These are phyloP conservation scores for Xenosphaeropsis pyriputrescens DNA, from an alignment of 2,329 filamentous ascomycete species.

Conservation along the genomic window DNA sequence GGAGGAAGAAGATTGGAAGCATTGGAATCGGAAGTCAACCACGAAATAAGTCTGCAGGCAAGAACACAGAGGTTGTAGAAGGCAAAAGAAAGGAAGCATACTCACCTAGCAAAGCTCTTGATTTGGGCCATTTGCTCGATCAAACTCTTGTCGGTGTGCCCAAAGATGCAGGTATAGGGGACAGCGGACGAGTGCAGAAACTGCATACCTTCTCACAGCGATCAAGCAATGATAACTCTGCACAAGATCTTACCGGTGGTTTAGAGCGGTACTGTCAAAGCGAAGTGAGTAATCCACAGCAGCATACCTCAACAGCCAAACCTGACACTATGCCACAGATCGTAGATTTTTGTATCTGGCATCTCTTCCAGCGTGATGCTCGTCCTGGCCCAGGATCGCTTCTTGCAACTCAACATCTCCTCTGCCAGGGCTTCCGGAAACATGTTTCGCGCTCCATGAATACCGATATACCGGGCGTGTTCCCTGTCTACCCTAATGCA, in stretches of 20 bases:
- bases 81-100: too few relatives aligned
- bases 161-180: constrained; percentile 3
- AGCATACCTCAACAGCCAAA: neutral
- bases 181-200: constrained; percentile 32
- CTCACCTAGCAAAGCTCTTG: constrained; percentile 3
- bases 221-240: constrained; percentile 40
- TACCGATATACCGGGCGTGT: constrained; percentile 49
- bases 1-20: constrained; percentile 38
- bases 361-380: constrained; percentile 50
- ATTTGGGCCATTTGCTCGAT: constrained; percentile 12
- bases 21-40: constrained; percentile 12
- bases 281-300: constrained; percentile 34
- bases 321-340: constrained; percentile 33
- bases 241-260: constrained; percentile 28
- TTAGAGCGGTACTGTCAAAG: constrained; percentile 39
- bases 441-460: constrained; percentile 11
- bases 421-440: constrained; percentile 71
- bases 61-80: neutral
- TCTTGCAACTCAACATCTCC: constrained; percentile 46
- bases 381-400: constrained; percentile 23
- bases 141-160: constrained; percentile 16
- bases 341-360: constrained; percentile 64
- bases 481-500: constrained; percentile 49
- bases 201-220: constrained; percentile 50
- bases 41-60: neutral